Evolutionary conservation across 2,329 filamentous ascomycete genomes (phyloP).

Genomic region (Paecilomyces sp.): DNA sequence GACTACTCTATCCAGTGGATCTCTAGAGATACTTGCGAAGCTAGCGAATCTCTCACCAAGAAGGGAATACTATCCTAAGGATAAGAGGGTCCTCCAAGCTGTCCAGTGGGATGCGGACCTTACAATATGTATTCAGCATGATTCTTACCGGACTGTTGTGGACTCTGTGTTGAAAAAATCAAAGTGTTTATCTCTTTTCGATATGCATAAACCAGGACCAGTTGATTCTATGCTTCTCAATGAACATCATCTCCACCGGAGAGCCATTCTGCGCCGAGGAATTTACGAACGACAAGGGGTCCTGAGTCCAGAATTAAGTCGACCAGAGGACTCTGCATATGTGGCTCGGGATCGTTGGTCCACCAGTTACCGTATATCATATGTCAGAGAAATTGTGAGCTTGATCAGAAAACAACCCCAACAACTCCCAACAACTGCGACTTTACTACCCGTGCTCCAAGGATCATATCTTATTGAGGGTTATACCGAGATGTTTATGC

Average conservation of each 20-base stretch:
- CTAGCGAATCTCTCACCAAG: slow-evolving; percentile 31
- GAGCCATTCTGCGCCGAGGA: neutral
- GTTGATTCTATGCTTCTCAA: neutral
- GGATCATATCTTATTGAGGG: slow-evolving; percentile 33
- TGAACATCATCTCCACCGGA: neutral
- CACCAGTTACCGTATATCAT: slow-evolving; percentile 1
- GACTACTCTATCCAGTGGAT: slow-evolving; percentile 21
- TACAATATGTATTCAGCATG: slow-evolving; percentile 35
- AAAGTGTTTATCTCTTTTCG: neutral
- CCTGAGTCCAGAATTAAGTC: neutral
- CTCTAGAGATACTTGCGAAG: slow-evolving; percentile 7
- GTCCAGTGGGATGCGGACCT: slow-evolving; percentile 36
- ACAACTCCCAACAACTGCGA: slow-evolving; percentile 12
- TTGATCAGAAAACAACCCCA: slow-evolving; percentile 17
- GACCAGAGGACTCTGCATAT: slow-evolving; percentile 5
- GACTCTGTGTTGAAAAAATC: slow-evolving; percentile 17
- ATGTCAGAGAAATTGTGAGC: slow-evolving; percentile 16
- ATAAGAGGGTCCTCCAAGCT: slow-evolving; percentile 36
- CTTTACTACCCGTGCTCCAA: slow-evolving; percentile 22
- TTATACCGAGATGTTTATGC: slow-evolving; percentile 23
- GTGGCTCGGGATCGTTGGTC: slow-evolving; percentile 1
- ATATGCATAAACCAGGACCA: neutral
- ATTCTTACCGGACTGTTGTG: slow-evolving; percentile 15
- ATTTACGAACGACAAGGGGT: neutral
- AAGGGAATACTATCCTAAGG: slow-evolving; percentile 38